These are phyloP conservation scores for Kokia cookei DNA, from an alignment of 441 rosid genomes.

Conservation along the genomic window DNA sequence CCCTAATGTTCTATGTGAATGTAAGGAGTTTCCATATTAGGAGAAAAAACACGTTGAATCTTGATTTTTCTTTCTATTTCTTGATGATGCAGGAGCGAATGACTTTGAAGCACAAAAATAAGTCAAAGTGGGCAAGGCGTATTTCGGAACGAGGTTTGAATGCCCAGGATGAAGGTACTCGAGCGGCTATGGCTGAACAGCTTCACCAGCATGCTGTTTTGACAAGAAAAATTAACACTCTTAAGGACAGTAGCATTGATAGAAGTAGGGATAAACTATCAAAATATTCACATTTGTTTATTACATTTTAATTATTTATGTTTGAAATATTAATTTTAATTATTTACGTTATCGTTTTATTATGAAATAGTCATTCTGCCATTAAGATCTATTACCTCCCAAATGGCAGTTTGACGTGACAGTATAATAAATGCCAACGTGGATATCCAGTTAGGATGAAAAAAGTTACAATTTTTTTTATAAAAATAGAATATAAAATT, in stretches of 20 bases:
- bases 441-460: no score
- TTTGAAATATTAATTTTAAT: no score
- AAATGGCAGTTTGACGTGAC: no score
- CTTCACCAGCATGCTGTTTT: constrained; percentile 63
- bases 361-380: no score
- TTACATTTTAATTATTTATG: no score
- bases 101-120: constrained; percentile 77
- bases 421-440: no score
- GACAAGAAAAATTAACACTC: constrained; percentile 80
- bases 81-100: constrained; percentile 64
- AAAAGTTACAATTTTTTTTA: no score
- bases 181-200: constrained; percentile 80
- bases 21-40: not conserved
- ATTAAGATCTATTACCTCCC: no score
- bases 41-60: not conserved
- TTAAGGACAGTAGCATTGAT: constrained; percentile 60
- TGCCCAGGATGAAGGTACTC: constrained; percentile 72
- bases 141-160: constrained; percentile 59
- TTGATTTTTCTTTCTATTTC: not conserved
- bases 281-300: no score
- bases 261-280: constrained; percentile 7
- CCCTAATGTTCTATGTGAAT: not conserved
- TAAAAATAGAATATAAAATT: no score
- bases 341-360: no score
- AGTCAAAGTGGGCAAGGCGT: constrained; percentile 78